Percentiles rank a stretch among this genome's conserved stretches.
phyloP scores from a whole-genome alignment of 2,329 filamentous ascomycete genomes.

The Talaromyces islandicus region DNA sequence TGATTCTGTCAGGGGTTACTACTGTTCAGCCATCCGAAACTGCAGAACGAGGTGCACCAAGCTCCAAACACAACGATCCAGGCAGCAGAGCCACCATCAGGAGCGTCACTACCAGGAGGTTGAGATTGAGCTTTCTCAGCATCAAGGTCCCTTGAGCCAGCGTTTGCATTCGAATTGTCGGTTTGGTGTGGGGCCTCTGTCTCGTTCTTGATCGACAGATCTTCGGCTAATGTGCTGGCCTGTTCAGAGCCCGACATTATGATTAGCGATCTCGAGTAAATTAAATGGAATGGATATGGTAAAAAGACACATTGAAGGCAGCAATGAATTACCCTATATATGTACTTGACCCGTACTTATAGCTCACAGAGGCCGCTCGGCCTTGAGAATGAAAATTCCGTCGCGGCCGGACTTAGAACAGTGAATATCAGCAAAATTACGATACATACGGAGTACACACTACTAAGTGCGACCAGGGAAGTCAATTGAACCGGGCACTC shows the following conservation, averaged over 20 bases:
- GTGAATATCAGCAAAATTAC: neutral
- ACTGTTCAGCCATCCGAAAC: conserved; percentile 45
- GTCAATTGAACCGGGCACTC: neutral
- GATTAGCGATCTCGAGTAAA: neutral
- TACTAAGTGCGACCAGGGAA: neutral
- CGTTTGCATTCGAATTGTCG: neutral
- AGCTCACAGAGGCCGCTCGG: neutral
- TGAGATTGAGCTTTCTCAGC: neutral
- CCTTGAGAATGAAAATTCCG: neutral
- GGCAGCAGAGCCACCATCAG: conserved; percentile 17
- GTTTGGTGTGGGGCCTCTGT: neutral
- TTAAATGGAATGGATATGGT: neutral
- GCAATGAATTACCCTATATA: neutral
- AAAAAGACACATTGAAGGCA: neutral
- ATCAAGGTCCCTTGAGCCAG: neutral
- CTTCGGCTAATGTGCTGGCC: neutral
- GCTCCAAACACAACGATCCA: conserved; percentile 23
- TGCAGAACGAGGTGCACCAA: conserved; percentile 18
- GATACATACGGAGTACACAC: neutral
- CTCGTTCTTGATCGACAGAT: neutral
- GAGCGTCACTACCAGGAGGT: neutral
- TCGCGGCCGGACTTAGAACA: neutral
- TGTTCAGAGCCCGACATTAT: neutral
- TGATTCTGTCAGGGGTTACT: conserved; percentile 14
- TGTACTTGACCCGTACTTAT: neutral